Conservation (phyloP, 768 basidiomycete genomes). For the Trametes gibbosa region DNA sequence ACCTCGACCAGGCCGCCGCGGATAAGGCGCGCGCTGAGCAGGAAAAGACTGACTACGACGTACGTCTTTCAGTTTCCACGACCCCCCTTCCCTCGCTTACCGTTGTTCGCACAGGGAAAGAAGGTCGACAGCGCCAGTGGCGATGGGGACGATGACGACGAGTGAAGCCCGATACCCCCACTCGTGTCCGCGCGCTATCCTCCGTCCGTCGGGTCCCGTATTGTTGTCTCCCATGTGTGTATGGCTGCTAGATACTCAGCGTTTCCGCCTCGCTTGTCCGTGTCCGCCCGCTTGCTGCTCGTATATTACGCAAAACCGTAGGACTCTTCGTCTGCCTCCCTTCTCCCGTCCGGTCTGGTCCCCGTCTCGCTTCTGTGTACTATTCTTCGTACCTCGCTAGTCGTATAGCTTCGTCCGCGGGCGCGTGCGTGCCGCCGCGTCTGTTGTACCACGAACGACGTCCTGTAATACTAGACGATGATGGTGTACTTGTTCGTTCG, state of each 20-base stretch:
- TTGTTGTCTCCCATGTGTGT: slow-evolving; percentile 6
- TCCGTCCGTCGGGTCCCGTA: background rate
- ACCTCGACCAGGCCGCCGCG: slow-evolving; percentile 77
- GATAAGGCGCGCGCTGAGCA: slow-evolving; percentile 88
- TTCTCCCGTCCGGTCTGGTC: slow-evolving; percentile 3
- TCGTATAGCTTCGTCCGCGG: slow-evolving; percentile 20
- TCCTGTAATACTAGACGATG: slow-evolving; percentile 23
- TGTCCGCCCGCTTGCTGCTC: slow-evolving; percentile 10
- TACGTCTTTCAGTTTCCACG: slow-evolving; percentile 27
- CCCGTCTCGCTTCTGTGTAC: slow-evolving; percentile 2
- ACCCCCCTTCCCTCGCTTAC: background rate
- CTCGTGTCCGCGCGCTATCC: background rate
- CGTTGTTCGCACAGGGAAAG: slow-evolving; percentile 30
- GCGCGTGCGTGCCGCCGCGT: slow-evolving; percentile 15
- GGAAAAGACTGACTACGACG: slow-evolving; percentile 57
- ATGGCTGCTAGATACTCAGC: slow-evolving; percentile 15
- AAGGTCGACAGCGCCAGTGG: slow-evolving; percentile 38
- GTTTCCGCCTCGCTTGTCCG: background rate
- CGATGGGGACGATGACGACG: slow-evolving; percentile 48
- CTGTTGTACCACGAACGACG: slow-evolving; percentile 20
- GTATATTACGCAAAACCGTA: slow-evolving; percentile 20
- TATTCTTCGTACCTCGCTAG: slow-evolving; percentile 17
- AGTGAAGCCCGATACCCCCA: slow-evolving; percentile 13
- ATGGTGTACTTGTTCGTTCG: slow-evolving; percentile 23
- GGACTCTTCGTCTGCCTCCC: slow-evolving; percentile 4